Base-by-base conservation (phyloP, 495 filamentous ascomycete species). In the Filosporella fistucella region DNA sequence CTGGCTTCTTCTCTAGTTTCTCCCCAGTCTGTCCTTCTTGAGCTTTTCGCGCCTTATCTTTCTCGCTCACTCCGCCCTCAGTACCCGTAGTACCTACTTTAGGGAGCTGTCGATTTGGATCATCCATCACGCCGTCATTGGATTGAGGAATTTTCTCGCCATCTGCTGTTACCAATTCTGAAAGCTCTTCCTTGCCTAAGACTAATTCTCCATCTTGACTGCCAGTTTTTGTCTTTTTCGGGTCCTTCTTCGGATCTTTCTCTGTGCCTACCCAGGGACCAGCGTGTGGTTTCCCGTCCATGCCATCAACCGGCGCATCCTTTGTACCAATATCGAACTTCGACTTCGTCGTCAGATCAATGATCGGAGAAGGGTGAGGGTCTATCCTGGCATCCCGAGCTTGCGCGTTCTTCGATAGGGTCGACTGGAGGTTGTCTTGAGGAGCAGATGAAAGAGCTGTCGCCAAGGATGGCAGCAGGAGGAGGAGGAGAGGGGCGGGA, bases 121-220 rank as follows among this genome's bases (percentile, higher is more conserved):
- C 89, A 57, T 93, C 84, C 90, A 95, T 96, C 16, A 95, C 90
- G 12, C 89, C 88, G 62, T 91, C 85, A 54, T 91, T 89, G 22
- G 79, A 78, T 44, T 82, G 74, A 13, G 86, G 88, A 52, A 91
- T 88, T 56, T 77, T 70, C 60, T 75, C 75, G n/a, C 82, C 85
- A 49, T 86, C 78, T 1, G 78, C 56, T 39, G 68, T 65, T 25
- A 64, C 70, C 13, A 68, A 56, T 49, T 77, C 68, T 34, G 45
- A 49, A 5, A 70, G 72, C 13, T 73, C 68, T 40, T 75, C 68
- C 29, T 68, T 56, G 2, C 40, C 37, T 38, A 64, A 52, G 49
- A 62, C 57, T n/a, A 57, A 20, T 23, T 52, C 57, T 7, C 51
- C 52, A 20, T 61, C 67, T n/a, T 69, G 61, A 32, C 23, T 61